Base-by-base conservation (phyloP, 306 rosid genomes). In the Corylus avellana region DNA sequence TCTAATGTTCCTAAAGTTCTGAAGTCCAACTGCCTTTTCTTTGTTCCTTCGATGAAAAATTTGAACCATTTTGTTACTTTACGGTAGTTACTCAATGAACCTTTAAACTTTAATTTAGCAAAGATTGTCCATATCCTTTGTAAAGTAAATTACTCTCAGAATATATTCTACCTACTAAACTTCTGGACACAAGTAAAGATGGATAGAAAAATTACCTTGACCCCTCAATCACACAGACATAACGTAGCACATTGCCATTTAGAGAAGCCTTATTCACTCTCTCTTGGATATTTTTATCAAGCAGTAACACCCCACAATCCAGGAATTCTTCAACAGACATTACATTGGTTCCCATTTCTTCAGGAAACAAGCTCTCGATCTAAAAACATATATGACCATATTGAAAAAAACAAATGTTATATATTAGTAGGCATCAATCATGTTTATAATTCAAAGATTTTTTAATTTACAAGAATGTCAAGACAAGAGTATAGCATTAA, bases 341-440 rank as follows among this genome's bases (percentile, higher is more conserved):
- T 75, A 86, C 85, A 84, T 73, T 75, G 6, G 95, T 86, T 74
- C 89, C 95, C 98, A 94, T 90, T 87, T 90, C 97, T 86, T 88
- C 81, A 9, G 97, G 95, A 84, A 90, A 94, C 92, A 94, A 89
- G 89, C 98, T 92, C 83, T 91, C 95, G 17, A 94, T 86, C 98
- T 94, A 84, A 56, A 80, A 86, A 77, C 44, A 49, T 70, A 80
- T 16, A 64, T 32, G 9, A 42, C 53, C 50, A 77, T 47, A 59
- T 58, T 5, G 10, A 4, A 32, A 22, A 50, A 50, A 20, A 39
- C 12, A 50, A 72, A 12, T 11, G 8, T 11, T 59, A 55, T 29
- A 29, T 8, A 62, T 62, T 25, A 29, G 16, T 62, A 44, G 27
- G 69, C n/a, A 29, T 62, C 44, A 62, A 56, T 62, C 69, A 62